These are phyloP conservation scores for Boletus sp. DNA, from an alignment of 768 basidiomycete genomes.

Conservation along the genomic window DNA sequence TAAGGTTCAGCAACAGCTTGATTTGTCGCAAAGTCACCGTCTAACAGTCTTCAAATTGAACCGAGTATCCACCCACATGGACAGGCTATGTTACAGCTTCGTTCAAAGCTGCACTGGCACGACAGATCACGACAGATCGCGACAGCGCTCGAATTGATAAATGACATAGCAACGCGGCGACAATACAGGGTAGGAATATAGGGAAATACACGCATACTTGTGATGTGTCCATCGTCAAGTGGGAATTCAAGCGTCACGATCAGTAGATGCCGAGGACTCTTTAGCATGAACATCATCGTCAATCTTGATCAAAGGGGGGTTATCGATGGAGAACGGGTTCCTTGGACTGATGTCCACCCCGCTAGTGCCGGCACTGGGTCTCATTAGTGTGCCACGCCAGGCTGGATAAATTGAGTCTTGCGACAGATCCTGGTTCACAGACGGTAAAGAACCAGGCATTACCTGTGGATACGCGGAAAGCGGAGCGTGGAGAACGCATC, in stretches of 20 bases:
- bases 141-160: not conserved
- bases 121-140: not conserved
- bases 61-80: not conserved
- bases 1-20: not conserved
- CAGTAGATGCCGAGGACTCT: not conserved
- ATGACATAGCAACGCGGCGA: not conserved
- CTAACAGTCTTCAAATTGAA: not conserved
- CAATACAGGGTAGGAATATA: slow-evolving; percentile 7
- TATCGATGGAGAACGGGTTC: slow-evolving; percentile 3
- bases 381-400: not conserved
- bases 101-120: not conserved
- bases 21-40: not conserved
- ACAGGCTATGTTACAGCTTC: not conserved
- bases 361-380: not conserved
- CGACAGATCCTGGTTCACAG: not conserved
- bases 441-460: slow-evolving; percentile 26
- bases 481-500: slow-evolving; percentile 20
- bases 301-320: slow-evolving; percentile 1
- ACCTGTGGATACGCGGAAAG: slow-evolving; percentile 24
- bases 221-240: not conserved
- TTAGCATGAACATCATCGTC: not conserved
- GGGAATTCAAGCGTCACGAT: not conserved
- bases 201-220: not conserved
- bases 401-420: not conserved
- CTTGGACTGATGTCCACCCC: not conserved